Evolutionary conservation across 805 yeast species (phyloP).

Genomic region (Grigorovia yakushimaensis): DNA sequence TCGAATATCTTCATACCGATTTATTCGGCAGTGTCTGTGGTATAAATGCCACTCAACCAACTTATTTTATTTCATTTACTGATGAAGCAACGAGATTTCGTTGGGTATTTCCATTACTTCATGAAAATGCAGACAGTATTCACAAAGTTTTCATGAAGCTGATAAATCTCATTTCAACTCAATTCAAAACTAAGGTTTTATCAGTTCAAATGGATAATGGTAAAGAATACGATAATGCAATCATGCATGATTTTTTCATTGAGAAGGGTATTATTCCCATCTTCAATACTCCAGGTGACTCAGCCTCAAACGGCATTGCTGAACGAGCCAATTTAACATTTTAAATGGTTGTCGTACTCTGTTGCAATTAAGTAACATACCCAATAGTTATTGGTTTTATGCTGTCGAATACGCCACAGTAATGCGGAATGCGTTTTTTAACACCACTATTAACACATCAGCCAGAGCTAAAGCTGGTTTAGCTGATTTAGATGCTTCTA

Average conservation of each 20-base stretch:
- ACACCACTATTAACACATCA: neutral
- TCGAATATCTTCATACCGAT: conserved; percentile 6
- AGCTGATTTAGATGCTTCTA: conserved; percentile 3
- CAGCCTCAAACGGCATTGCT: conserved; percentile 7
- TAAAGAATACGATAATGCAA: conserved; percentile 6
- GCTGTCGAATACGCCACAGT: conserved; percentile 7
- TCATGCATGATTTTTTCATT: neutral
- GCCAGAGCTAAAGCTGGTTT: too few species aligned
- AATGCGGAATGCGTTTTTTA: conserved; percentile 4
- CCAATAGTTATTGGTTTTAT: conserved; percentile 7
- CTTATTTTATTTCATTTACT: conserved; percentile 6
- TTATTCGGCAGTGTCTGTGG: conserved; percentile 4
- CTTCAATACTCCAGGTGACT: conserved; percentile 7
- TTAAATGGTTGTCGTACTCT: too few species aligned
- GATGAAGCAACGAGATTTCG: conserved; percentile 4
- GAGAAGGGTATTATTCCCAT: conserved; percentile 4
- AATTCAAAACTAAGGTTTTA: conserved; percentile 1
- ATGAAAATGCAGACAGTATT: neutral
- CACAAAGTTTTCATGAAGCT: too few species aligned
- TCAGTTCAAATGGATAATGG: conserved; percentile 8
- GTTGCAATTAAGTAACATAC: conserved; percentile 4
- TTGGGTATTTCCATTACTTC: conserved; percentile 5
- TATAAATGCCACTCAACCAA: neutral
- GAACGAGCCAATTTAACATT: conserved; percentile 8
- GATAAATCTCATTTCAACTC: conserved; percentile 1